A percentile compares a stretch with the other conserved stretches of the same genome.
These are phyloP conservation scores for Trametes meyenii DNA, from an alignment of 768 basidiomycete genomes.

Conservation along the genomic window DNA sequence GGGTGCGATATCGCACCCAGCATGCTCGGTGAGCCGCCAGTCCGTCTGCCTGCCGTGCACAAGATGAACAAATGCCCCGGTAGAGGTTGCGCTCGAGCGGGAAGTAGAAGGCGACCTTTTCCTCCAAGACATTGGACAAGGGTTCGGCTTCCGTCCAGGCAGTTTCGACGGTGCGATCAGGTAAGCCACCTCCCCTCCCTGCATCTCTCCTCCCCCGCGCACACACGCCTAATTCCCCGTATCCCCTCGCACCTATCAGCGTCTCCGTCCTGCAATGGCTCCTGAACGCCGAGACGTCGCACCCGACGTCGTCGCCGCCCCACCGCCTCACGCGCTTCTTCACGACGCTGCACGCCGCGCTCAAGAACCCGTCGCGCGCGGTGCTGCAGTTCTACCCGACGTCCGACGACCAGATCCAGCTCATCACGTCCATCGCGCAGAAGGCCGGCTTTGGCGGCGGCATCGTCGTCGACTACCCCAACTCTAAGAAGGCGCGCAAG, in stretches of 20 bases:
- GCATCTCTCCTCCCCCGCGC: background rate
- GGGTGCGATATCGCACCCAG: constrained; percentile 95
- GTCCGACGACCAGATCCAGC: constrained; percentile 94
- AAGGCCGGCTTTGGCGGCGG: constrained; percentile 97
- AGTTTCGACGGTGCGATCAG: constrained; percentile 98
- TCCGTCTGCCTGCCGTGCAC: background rate
- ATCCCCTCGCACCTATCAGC: constrained; percentile 42
- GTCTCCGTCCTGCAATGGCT: constrained; percentile 99
- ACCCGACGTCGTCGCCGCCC: constrained; percentile 85
- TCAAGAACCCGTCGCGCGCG: constrained; percentile 84
- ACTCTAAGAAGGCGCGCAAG: constrained; percentile 94
- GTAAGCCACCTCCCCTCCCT: constrained; percentile 41
- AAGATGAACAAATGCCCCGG: background rate
- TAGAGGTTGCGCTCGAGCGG: constrained; percentile 94
- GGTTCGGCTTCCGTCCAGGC: constrained; percentile 95
- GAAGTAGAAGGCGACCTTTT: constrained; percentile 97
- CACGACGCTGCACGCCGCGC: constrained; percentile 85
- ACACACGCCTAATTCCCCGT: background rate
- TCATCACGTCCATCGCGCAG: constrained; percentile 91
- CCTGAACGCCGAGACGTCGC: constrained; percentile 92
- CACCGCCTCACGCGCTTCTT: constrained; percentile 88
- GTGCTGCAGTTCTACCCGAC: constrained; percentile 96
- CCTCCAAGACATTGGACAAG: constrained; percentile 96
- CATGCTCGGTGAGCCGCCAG: constrained; percentile 78
- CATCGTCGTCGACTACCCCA: constrained; percentile 95